A percentile compares a stretch with the other conserved stretches of the same genome.
Conservation (phyloP, 106 monocot genomes). For the Xerophyta viscosa region DNA sequence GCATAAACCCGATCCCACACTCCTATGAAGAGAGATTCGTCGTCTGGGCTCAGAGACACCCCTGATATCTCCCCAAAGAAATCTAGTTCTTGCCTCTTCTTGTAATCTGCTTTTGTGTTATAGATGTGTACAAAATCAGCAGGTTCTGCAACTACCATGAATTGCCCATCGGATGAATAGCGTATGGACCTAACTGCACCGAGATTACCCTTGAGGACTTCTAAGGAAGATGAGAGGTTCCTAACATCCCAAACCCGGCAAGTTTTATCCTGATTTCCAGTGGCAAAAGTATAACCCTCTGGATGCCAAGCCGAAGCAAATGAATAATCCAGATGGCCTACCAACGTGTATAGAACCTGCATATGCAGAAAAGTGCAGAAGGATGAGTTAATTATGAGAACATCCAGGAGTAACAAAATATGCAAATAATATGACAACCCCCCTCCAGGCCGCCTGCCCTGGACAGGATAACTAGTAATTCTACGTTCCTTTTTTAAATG, state of each 20-base stretch:
- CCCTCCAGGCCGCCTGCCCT: no score
- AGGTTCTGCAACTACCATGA: constrained; percentile 65
- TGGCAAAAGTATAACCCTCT: constrained; percentile 34
- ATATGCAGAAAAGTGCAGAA: no score
- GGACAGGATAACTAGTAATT: no score
- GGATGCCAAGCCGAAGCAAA: constrained; percentile 82
- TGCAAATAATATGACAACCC: no score
- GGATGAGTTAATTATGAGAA: no score
- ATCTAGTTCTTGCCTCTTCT: constrained; percentile 60
- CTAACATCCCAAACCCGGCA: constrained; percentile 65
- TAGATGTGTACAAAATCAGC: constrained; percentile 79
- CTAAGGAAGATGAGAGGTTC: constrained; percentile 44
- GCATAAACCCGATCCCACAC: constrained; percentile 73
- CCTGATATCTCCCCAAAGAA: constrained; percentile 83
- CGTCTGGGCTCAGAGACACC: constrained; percentile 52
- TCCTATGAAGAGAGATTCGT: constrained; percentile 60
- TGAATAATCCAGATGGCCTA: constrained; percentile 59
- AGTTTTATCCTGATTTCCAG: constrained; percentile 74
- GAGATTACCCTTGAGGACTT: constrained; percentile 48
- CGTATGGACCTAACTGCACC: constrained; percentile 65
- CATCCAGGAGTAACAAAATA: no score
- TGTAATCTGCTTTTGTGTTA: constrained; percentile 32
- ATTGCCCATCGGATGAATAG: constrained; percentile 55
- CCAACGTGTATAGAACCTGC: constrained; percentile 24
- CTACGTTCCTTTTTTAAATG: no score